phyloP scores from a whole-genome alignment of 228 moss, liverwort and hornwort genomes.

The Sphagnum magellanicum region DNA sequence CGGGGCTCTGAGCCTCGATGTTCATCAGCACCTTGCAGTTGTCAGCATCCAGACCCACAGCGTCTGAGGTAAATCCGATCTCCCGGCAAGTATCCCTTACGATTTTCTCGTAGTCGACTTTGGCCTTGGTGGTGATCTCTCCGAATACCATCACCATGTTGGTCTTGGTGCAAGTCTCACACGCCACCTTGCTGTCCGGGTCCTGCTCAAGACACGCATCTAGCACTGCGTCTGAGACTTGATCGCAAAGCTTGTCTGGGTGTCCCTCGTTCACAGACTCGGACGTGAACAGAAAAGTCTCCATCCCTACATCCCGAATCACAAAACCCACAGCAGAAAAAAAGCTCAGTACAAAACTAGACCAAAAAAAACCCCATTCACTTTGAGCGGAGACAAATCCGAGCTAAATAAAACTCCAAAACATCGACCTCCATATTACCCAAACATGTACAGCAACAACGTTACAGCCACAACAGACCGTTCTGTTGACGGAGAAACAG shows the following conservation, averaged over 20 bases:
- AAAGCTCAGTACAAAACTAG: too few relatives aligned
- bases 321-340: too few relatives aligned
- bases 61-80: conserved; percentile 73
- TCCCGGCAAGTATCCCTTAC: conserved; percentile 84
- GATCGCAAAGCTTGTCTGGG: conserved; percentile 97
- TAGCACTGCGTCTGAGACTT: conserved; percentile 88
- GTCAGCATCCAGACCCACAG: conserved; percentile 79
- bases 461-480: too few relatives aligned
- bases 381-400: too few relatives aligned
- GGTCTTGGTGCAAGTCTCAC: conserved; percentile 94
- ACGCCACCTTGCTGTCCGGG: conserved; percentile 86
- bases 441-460: too few relatives aligned
- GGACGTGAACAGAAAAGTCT: conserved; percentile 80
- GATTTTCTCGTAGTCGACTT: conserved; percentile 92
- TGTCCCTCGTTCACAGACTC: conserved; percentile 99
- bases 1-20: conserved; percentile 84
- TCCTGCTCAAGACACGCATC: conserved; percentile 94
- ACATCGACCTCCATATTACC: too few relatives aligned
- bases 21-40: conserved; percentile 89
- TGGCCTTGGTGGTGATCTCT: conserved; percentile 90
- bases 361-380: too few relatives aligned
- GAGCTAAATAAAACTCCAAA: too few relatives aligned
- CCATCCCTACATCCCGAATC: conserved; percentile 29
- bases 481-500: too few relatives aligned
- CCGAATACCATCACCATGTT: conserved; percentile 99